A percentile compares a stretch with the other conserved stretches of the same genome.
phyloP scores from a whole-genome alignment of 2,329 filamentous ascomycete species.

The Exophiala oligosperma region DNA sequence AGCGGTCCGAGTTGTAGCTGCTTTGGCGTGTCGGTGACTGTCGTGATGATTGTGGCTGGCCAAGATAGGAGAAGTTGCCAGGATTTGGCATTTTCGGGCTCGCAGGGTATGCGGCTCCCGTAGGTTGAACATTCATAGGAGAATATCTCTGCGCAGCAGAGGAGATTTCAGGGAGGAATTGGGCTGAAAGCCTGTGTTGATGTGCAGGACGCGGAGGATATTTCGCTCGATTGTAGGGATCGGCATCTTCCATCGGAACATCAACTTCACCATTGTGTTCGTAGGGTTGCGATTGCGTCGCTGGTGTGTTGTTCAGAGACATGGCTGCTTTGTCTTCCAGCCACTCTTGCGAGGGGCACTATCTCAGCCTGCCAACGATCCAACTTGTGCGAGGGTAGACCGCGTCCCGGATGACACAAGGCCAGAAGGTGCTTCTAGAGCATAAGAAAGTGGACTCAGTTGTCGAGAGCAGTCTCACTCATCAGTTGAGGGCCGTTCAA shows the following conservation, averaged over 20 bases:
- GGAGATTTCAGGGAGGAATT: slow-evolving; percentile 71
- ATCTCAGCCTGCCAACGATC: not conserved
- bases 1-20: slow-evolving; percentile 34
- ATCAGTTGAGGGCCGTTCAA: not conserved
- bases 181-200: slow-evolving; percentile 73
- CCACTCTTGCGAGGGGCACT: not conserved
- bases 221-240: slow-evolving; percentile 82
- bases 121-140: slow-evolving; percentile 87
- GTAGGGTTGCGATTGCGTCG: slow-evolving; percentile 60
- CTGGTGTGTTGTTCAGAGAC: slow-evolving; percentile 60
- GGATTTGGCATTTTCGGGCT: slow-evolving; percentile 56
- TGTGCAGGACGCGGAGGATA: slow-evolving; percentile 79
- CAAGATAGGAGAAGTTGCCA: slow-evolving; percentile 51
- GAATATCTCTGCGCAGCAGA: slow-evolving; percentile 89
- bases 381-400: not conserved
- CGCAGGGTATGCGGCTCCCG: slow-evolving; percentile 73
- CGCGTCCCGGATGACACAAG: slow-evolving; percentile 10
- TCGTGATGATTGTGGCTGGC: slow-evolving; percentile 60
- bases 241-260: slow-evolving; percentile 84
- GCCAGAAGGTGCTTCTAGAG: not conserved
- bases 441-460: slow-evolving; percentile 2
- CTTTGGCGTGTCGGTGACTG: slow-evolving; percentile 76
- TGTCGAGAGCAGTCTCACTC: no score
- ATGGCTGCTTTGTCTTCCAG: slow-evolving; percentile 28
- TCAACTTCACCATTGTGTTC: slow-evolving; percentile 69